Percentiles rank a stretch among this genome's conserved stretches.
These are phyloP conservation scores for Neodidymelliopsis sp. DNA, from an alignment of 2,329 filamentous ascomycete species.

Conservation along the genomic window DNA sequence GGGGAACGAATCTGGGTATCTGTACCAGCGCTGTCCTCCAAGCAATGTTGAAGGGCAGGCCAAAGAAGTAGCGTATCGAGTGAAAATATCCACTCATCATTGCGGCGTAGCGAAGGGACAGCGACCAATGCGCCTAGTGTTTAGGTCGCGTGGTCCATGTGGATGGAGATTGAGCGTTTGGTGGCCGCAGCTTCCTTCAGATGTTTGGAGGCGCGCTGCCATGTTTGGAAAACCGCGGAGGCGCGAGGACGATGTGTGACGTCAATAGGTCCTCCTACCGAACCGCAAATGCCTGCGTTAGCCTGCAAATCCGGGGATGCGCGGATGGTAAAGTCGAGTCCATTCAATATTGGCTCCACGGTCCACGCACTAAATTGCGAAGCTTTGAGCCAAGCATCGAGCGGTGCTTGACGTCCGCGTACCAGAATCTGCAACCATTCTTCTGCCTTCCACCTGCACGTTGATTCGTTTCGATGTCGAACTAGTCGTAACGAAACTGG, in stretches of 20 bases:
- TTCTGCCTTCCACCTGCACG: too few species aligned
- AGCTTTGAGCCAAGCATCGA: conserved; percentile 13
- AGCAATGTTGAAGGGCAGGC: conserved; percentile 45
- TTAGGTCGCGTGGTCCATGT: conserved; percentile 2
- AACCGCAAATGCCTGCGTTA: neutral
- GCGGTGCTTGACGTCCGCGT: neutral
- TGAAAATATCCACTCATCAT: conserved; percentile 44
- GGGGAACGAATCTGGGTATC: conserved; percentile 48
- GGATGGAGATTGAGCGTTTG: conserved; percentile 1
- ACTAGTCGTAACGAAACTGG: too few species aligned
- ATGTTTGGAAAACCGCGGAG: conserved; percentile 12
- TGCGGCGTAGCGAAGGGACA: neutral
- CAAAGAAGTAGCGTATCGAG: conserved; percentile 46
- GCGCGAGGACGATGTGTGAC: conserved; percentile 9
- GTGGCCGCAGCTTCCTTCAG: conserved; percentile 16
- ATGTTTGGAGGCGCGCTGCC: conserved; percentile 12
- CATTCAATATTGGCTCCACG: conserved; percentile 5
- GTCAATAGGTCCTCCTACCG: neutral
- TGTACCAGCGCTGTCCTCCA: conserved; percentile 50
- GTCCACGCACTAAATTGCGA: conserved; percentile 5
- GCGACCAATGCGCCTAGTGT: conserved; percentile 5
- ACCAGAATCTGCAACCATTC: too few species aligned
- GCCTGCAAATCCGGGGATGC: conserved; percentile 9
- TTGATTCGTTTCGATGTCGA: too few species aligned
- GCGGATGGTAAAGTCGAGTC: conserved; percentile 10